Conservation (phyloP, 495 filamentous ascomycete genomes). For the Penicillium arizonense region DNA sequence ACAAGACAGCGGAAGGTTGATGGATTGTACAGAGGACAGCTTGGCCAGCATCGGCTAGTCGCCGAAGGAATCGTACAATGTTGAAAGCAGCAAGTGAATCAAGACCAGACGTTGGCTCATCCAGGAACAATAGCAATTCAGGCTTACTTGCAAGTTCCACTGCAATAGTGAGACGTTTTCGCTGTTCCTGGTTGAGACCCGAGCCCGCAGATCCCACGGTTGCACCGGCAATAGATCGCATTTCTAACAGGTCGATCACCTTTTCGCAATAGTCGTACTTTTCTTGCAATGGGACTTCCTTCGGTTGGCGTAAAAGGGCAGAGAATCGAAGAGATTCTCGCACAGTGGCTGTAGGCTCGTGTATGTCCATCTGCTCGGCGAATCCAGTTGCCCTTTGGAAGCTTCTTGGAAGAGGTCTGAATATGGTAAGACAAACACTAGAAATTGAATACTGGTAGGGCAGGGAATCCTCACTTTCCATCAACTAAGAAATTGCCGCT, state of each 20-base stretch:
- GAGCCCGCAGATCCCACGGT: slow-evolving; percentile 51
- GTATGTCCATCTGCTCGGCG: slow-evolving; percentile 63
- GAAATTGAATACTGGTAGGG: not conserved
- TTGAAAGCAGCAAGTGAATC: slow-evolving; percentile 65
- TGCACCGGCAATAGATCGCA: slow-evolving; percentile 55
- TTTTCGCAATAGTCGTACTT: slow-evolving; percentile 64
- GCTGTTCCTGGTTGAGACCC: slow-evolving; percentile 60
- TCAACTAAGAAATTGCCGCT: slow-evolving; percentile 54
- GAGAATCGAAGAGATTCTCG: slow-evolving; percentile 60
- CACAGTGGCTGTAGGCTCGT: slow-evolving; percentile 60
- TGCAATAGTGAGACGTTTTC: slow-evolving; percentile 65
- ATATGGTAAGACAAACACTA: slow-evolving; percentile 5
- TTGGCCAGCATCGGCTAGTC: slow-evolving; percentile 66
- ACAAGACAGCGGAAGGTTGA: slow-evolving; percentile 71
- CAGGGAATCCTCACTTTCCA: slow-evolving; percentile 34
- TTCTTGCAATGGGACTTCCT: slow-evolving; percentile 53
- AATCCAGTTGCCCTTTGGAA: slow-evolving; percentile 57
- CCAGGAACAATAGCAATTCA: slow-evolving; percentile 67
- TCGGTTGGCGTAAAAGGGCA: slow-evolving; percentile 58
- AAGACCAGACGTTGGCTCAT: slow-evolving; percentile 77
- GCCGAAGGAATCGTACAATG: slow-evolving; percentile 62
- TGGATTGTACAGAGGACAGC: slow-evolving; percentile 79
- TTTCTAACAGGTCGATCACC: slow-evolving; percentile 59
- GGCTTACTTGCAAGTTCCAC: slow-evolving; percentile 70
- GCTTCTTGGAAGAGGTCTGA: slow-evolving; percentile 41